Evolutionary conservation across 768 basidiomycete genomes (phyloP).

Genomic region (Pulveroboletus sp.): DNA sequence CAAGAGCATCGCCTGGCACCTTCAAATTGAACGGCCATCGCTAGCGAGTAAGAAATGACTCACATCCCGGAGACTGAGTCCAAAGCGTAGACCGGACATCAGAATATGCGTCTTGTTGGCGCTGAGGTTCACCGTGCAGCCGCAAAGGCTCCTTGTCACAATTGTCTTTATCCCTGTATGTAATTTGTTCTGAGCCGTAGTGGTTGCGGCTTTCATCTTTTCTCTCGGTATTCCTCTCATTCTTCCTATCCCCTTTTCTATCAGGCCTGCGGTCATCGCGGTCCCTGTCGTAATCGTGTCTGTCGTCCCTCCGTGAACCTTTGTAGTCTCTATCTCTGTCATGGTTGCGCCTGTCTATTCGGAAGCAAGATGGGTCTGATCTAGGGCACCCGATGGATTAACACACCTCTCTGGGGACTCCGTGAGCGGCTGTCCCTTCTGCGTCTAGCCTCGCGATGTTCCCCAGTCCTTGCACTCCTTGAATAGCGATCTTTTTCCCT

Average conservation of each 20-base stretch:
- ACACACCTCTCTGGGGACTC: slow-evolving; percentile 33
- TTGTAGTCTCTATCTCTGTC: slow-evolving; percentile 38
- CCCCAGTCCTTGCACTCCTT: slow-evolving; percentile 30
- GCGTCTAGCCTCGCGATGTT: slow-evolving; percentile 32
- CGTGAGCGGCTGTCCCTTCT: slow-evolving; percentile 39
- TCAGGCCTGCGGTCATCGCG: slow-evolving; percentile 31
- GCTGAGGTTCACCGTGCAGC: slow-evolving; percentile 21
- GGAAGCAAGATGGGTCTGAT: background rate
- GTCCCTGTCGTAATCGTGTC: slow-evolving; percentile 28
- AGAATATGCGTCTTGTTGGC: slow-evolving; percentile 15
- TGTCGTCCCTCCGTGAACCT: slow-evolving; percentile 30
- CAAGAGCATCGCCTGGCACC: slow-evolving; percentile 8
- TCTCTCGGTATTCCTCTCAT: slow-evolving; percentile 16
- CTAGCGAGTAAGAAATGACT: background rate
- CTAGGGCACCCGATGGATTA: background rate
- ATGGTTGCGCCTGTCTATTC: slow-evolving; percentile 33
- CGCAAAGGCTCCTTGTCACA: slow-evolving; percentile 21
- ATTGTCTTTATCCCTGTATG: slow-evolving; percentile 25
- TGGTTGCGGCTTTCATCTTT: slow-evolving; percentile 39
- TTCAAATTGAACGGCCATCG: background rate
- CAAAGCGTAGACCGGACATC: slow-evolving; percentile 11
- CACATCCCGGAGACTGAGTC: slow-evolving; percentile 12
- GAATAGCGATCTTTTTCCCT: slow-evolving; percentile 42
- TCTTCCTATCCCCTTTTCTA: slow-evolving; percentile 30
- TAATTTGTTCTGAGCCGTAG: slow-evolving; percentile 36